phyloP scores from a whole-genome alignment of 2,329 filamentous ascomycete genomes.

The Sporothrix dimorphospora region DNA sequence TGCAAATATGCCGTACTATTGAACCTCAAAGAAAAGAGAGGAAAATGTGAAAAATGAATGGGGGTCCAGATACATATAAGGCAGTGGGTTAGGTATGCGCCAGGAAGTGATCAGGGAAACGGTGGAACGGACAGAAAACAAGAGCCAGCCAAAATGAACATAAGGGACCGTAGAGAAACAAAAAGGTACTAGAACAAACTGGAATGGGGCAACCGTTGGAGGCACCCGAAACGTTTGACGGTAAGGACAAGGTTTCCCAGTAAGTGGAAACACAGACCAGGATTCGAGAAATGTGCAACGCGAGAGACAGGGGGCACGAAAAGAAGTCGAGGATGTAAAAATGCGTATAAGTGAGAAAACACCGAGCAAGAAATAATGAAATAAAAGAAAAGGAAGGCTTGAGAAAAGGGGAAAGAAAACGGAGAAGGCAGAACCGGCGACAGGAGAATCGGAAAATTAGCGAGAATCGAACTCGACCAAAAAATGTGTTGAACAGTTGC shows the following conservation, averaged over 20 bases:
- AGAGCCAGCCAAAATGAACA: not conserved
- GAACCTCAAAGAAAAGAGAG: not conserved
- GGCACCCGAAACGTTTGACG: constrained; percentile 7
- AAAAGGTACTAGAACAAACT: not conserved
- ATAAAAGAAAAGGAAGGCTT: not conserved
- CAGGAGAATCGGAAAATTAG: not conserved
- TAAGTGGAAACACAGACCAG: constrained; percentile 3
- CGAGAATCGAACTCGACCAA: constrained; percentile 1
- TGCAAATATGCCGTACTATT: not conserved
- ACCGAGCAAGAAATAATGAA: not conserved
- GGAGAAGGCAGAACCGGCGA: not conserved
- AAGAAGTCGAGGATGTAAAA: not conserved
- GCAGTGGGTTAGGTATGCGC: not conserved
- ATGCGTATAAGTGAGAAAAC: not conserved
- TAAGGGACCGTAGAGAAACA: not conserved
- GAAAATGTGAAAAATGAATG: not conserved
- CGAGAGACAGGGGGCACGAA: not conserved
- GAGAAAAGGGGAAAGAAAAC: not conserved
- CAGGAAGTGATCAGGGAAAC: not conserved
- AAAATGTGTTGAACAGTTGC: not conserved
- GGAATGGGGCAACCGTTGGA: constrained; percentile 14
- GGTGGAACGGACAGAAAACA: not conserved
- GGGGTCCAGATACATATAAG: not conserved
- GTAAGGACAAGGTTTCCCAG: not conserved
- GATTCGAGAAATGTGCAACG: not conserved